Evolutionary conservation across 2,329 filamentous ascomycete genomes (phyloP), one percentile per base, ranked within the genome.

Genomic region (Raffaelea arxii): DNA sequence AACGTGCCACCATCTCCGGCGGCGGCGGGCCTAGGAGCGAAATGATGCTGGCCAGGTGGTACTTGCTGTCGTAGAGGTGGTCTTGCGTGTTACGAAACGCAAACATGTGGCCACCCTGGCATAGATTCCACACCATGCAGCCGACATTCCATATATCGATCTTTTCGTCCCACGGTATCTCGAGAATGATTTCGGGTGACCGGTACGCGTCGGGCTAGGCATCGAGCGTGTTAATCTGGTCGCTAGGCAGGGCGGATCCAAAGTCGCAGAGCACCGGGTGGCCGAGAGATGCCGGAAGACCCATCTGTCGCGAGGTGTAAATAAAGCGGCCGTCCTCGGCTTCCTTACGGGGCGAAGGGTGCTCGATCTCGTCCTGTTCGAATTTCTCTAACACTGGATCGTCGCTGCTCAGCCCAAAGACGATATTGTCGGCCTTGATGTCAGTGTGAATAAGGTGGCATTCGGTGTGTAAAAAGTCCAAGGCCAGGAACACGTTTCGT

Each of bases 121-220:
- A 36, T 10, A 44, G 36, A n/a, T 44, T 22, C 42, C 30, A 37
- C 14, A 24, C 42, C 22, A 44, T 24, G 30, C 42, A 44, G 42
- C 42, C 42, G 25, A 18, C 30, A 25, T 44, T 44, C 42, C 42
- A 44, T 3, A 44, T 44, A 12, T 44, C 42, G n/a, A 44, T 44
- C 16, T 44, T 30, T 21, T 44, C 36, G 30, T 18, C 21, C 42
- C 42, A 44, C 9, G 42, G 42, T n/a, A 44, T 24, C 9, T 36
- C 19, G 4, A 40, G 4, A 7, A 40, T 40, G 3, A 40, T 4
- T 16, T 40, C 38, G 6, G 38, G 21, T n/a, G 38, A 40, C 19
- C 38, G 21, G 38, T 40, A 40, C 6, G 38, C 38, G n/a, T 40
- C 12, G 3, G 38, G 38, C 38, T 40, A 23, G 21, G 25, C 21